A percentile compares a stretch with the other conserved stretches of the same genome.
Evolutionary conservation across 2,329 filamentous ascomycete species (phyloP).

Genomic region (Colletotrichum brevisporum): DNA sequence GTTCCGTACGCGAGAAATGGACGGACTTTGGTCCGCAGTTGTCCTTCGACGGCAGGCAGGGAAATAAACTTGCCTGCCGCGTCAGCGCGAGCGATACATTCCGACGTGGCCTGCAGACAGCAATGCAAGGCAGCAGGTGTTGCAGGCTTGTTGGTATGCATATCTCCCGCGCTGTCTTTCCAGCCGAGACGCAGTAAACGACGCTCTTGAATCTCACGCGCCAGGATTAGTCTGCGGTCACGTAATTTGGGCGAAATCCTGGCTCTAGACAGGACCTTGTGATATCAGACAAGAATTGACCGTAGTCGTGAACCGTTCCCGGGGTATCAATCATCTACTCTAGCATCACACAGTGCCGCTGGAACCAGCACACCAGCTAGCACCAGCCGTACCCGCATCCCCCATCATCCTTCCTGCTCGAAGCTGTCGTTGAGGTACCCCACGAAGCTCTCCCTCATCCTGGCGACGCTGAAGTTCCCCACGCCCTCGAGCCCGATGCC

Average conservation of each 20-base stretch:
- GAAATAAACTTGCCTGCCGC: constrained; percentile 4
- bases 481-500: constrained; percentile 73
- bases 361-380: constrained; percentile 8
- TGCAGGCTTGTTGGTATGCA: not conserved
- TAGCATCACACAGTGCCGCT: not conserved
- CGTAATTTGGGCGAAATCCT: too few relatives aligned
- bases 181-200: not conserved
- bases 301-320: constrained; percentile 3
- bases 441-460: constrained; percentile 75
- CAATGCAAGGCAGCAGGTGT: not conserved
- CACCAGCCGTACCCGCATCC: not conserved
- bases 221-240: too few relatives aligned
- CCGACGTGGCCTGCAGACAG: not conserved
- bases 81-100: not conserved
- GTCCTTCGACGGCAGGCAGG: not conserved
- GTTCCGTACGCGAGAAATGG: not conserved
- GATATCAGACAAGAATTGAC: not conserved
- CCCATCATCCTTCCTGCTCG: constrained; percentile 66
- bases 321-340: constrained; percentile 11
- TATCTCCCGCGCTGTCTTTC: not conserved
- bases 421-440: constrained; percentile 77
- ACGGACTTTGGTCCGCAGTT: not conserved
- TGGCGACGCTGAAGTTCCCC: constrained; percentile 66
- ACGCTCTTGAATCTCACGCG: too few relatives aligned
- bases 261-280: not conserved